phyloP scores from a whole-genome alignment of 306 rosid species.

The Mimosa bimucronata region DNA sequence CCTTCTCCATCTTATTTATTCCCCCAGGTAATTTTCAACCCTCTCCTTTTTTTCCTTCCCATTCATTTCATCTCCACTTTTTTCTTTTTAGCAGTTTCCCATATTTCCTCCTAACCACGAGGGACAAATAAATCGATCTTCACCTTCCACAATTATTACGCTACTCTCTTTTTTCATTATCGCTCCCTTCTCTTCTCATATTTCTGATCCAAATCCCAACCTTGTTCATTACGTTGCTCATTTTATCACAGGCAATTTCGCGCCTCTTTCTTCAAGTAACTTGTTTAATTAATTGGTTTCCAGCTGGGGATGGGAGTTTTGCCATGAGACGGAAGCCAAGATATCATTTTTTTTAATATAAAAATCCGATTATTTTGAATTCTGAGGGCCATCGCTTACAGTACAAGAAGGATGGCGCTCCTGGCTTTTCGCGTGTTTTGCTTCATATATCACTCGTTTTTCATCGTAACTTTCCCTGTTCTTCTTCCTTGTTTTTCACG shows the following conservation, averaged over 20 bases:
- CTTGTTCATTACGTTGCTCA: neutral
- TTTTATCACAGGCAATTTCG: neutral
- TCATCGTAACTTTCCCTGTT: constrained; percentile 20
- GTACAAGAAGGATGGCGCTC: constrained; percentile 47
- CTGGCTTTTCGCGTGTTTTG: constrained; percentile 22
- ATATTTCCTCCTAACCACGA: neutral
- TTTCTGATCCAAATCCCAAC: neutral
- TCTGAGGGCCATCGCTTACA: constrained; percentile 28
- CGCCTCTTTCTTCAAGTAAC: neutral
- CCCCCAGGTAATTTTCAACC: no score
- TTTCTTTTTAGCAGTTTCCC: neutral
- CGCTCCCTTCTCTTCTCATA: neutral
- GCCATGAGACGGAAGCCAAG: neutral
- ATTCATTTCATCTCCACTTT: neutral
- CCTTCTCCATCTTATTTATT: no score
- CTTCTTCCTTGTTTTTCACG: constrained; percentile 10
- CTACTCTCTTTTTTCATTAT: neutral
- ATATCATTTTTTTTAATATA: no score
- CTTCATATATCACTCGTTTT: neutral
- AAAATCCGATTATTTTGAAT: neutral
- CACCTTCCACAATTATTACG: neutral
- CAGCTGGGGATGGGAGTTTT: neutral
- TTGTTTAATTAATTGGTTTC: neutral
- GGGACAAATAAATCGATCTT: no score
- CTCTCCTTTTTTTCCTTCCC: no score